phyloP scores from a whole-genome alignment of 78 protist genomes.

The Diacronema lutheri region DNA sequence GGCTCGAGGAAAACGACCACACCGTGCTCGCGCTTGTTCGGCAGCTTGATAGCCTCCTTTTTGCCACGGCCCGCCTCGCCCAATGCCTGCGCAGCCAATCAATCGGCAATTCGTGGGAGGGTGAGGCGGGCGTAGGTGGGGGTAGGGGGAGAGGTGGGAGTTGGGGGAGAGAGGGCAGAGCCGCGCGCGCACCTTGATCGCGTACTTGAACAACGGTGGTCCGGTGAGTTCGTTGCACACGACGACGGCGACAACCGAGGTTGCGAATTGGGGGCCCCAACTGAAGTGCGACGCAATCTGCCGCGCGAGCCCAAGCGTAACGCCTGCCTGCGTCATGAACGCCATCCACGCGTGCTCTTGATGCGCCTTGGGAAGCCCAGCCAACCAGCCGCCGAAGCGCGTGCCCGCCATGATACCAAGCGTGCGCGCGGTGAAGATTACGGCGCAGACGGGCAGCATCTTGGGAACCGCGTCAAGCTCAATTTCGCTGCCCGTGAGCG shows the following conservation, averaged over 20 bases:
- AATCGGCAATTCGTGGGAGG: too few relatives aligned
- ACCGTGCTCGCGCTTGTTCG: too few relatives aligned
- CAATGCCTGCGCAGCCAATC: too few relatives aligned
- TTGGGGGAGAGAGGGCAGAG: too few relatives aligned
- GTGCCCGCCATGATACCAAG: not conserved
- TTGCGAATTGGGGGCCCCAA: not conserved
- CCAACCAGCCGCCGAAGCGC: not conserved
- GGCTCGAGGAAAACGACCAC: too few relatives aligned
- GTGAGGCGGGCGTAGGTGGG: too few relatives aligned
- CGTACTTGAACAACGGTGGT: constrained; percentile 1
- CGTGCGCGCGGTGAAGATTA: not conserved
- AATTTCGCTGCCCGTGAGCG: not conserved
- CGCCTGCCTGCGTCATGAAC: constrained; percentile 10
- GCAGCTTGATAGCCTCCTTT: too few relatives aligned
- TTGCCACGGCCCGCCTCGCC: too few relatives aligned
- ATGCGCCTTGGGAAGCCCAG: not conserved
- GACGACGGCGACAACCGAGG: not conserved
- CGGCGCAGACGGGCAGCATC: not conserved
- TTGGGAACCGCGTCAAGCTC: not conserved
- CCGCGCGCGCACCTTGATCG: not conserved
- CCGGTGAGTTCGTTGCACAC: not conserved
- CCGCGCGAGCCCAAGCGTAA: not conserved
- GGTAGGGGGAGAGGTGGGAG: too few relatives aligned
- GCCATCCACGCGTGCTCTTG: not conserved
- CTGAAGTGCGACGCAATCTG: not conserved